Conservation (phyloP, 352 stramenopile species). For the Pythium vanterpoolii region DNA sequence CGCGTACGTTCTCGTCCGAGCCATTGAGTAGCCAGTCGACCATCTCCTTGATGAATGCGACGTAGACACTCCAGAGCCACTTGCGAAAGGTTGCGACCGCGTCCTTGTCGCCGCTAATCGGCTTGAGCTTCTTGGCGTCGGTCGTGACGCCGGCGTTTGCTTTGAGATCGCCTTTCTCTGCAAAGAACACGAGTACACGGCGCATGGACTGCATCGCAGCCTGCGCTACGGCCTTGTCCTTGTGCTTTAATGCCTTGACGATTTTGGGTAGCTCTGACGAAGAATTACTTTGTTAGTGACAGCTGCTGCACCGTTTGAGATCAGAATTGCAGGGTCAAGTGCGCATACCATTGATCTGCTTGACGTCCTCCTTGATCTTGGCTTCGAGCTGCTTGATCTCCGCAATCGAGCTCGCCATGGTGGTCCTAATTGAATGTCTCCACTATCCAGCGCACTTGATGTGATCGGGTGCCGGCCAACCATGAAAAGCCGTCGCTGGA, state of each 20-base stretch:
- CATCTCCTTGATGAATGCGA: slow-evolving; percentile 81
- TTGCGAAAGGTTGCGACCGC: slow-evolving; percentile 73
- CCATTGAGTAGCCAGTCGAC: slow-evolving; percentile 60
- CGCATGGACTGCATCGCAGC: slow-evolving; percentile 80
- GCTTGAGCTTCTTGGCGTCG: slow-evolving; percentile 48
- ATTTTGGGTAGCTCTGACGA: slow-evolving; percentile 66
- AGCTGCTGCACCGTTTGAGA: background rate
- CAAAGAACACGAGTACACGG: slow-evolving; percentile 76
- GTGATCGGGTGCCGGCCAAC: slow-evolving; percentile 23
- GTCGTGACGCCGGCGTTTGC: slow-evolving; percentile 10
- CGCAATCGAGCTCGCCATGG: slow-evolving; percentile 47
- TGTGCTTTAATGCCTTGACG: slow-evolving; percentile 62
- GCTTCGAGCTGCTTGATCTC: slow-evolving; percentile 86
- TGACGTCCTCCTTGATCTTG: slow-evolving; percentile 84
- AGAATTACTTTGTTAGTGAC: background rate
- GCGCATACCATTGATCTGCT: slow-evolving; percentile 69
- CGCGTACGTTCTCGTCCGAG: slow-evolving; percentile 62
- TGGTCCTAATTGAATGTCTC: background rate
- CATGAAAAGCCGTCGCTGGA: slow-evolving; percentile 23
- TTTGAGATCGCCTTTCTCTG: slow-evolving; percentile 78
- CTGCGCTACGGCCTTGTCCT: slow-evolving; percentile 67
- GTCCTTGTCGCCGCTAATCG: slow-evolving; percentile 34
- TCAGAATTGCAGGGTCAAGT: background rate
- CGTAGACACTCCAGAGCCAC: slow-evolving; percentile 84
- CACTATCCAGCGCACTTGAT: slow-evolving; percentile 22